Evolutionary conservation across 208 protist species (phyloP).

Genomic region (Herpetomonas muscarum): DNA sequence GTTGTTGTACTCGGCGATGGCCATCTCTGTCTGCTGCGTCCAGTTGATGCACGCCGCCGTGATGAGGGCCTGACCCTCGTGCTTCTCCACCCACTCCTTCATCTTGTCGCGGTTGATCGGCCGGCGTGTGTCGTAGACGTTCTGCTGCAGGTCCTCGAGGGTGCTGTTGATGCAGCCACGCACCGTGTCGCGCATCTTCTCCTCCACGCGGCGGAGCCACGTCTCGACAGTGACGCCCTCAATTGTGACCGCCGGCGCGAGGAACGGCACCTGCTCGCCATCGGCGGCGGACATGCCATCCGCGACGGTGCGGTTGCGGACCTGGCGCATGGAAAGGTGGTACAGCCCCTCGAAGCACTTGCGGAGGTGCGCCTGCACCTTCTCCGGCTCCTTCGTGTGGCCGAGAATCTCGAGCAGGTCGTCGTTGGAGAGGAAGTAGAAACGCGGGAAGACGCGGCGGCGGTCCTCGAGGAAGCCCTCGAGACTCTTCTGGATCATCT

Average conservation of each 20-base stretch:
- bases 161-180: constrained; percentile 77
- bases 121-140: constrained; percentile 72
- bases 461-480: constrained; percentile 97
- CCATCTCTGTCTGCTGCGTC: constrained; percentile 92
- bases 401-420: constrained; percentile 98
- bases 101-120: constrained; percentile 72
- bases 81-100: constrained; percentile 87
- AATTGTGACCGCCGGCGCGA: constrained; percentile 64
- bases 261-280: constrained; percentile 93
- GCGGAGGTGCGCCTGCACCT: constrained; percentile 96
- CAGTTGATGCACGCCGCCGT: constrained; percentile 96
- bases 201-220: constrained; percentile 92
- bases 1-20: constrained; percentile 86
- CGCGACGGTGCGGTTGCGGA: constrained; percentile 66
- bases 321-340: constrained; percentile 77
- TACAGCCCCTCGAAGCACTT: constrained; percentile 98
- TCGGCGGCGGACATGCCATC: constrained; percentile 88
- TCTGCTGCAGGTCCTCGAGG: constrained; percentile 74
- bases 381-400: constrained; percentile 94
- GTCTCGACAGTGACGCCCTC: constrained; percentile 92
- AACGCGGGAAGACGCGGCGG: constrained; percentile 95
- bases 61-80: constrained; percentile 94
- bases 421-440: constrained; percentile 98
- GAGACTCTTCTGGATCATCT: constrained; percentile 97
- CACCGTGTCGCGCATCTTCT: constrained; percentile 91